phyloP scores from a whole-genome alignment of 192 early-diverging fungal species.

The Geranomyces michiganensis region DNA sequence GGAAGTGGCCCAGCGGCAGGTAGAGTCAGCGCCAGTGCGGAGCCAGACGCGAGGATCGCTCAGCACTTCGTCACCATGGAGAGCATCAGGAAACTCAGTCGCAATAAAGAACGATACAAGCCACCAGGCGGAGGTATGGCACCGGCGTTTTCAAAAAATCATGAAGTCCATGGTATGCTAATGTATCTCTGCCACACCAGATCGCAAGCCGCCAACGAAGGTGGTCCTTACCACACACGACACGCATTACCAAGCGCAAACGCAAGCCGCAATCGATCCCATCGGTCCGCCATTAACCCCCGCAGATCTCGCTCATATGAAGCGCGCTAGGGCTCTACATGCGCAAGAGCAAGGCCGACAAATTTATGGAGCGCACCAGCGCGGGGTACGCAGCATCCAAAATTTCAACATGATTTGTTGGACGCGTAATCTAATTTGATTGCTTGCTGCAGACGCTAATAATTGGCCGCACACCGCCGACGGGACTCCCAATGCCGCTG shows the following conservation, averaged over 20 bases:
- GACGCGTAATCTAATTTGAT: background rate
- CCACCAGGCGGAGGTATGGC: conserved; percentile 29
- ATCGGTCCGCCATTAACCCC: conserved; percentile 31
- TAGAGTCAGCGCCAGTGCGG: conserved; percentile 8
- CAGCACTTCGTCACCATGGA: conserved; percentile 62
- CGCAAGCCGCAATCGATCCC: conserved; percentile 30
- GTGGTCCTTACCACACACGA: conserved; percentile 40
- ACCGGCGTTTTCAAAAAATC: background rate
- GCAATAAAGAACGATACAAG: conserved; percentile 58
- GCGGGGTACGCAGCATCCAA: conserved; percentile 21
- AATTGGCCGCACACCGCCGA: conserved; percentile 15
- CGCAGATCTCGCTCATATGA: conserved; percentile 14
- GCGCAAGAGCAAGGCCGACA: conserved; percentile 35
- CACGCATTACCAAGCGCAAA: conserved; percentile 39
- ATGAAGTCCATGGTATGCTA: background rate
- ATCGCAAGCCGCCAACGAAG: conserved; percentile 29
- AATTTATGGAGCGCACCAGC: conserved; percentile 24
- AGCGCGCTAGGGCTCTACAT: conserved; percentile 25
- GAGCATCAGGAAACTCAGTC: conserved; percentile 61
- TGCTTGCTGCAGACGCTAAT: conserved; percentile 6
- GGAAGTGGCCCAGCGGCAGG: conserved; percentile 3
- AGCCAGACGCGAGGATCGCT: conserved; percentile 36
- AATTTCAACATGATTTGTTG: too few species aligned
- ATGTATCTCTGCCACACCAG: background rate
- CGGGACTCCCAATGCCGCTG: conserved; percentile 8